phyloP scores from a whole-genome alignment of 2,329 filamentous ascomycete species.

The Claviceps sp. region DNA sequence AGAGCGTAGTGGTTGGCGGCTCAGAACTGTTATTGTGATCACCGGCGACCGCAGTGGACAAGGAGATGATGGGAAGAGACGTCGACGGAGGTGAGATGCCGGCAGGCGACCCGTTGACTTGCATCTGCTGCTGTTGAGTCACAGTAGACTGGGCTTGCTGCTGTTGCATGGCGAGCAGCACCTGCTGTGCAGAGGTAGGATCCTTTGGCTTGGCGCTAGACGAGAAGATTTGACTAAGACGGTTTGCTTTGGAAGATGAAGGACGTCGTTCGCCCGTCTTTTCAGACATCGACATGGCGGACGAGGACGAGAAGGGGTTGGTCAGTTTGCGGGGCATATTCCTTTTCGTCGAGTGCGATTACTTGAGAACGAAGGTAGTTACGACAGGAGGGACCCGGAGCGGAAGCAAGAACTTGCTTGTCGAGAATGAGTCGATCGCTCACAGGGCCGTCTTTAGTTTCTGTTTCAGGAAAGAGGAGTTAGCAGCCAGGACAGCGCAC shows the following conservation, averaged over 20 bases:
- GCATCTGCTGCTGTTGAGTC: constrained; percentile 7
- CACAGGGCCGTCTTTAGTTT: background rate
- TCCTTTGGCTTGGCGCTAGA: constrained; percentile 64
- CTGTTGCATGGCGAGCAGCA: constrained; percentile 54
- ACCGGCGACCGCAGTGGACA: constrained; percentile 73
- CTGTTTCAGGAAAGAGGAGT: constrained; percentile 1
- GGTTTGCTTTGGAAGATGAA: constrained; percentile 56
- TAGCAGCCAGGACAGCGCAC: background rate
- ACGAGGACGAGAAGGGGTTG: constrained; percentile 41
- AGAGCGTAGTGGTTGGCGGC: constrained; percentile 62
- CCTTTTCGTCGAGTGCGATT: constrained; percentile 7
- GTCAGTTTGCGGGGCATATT: constrained; percentile 47
- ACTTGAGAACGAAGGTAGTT: background rate
- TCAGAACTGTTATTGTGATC: constrained; percentile 60
- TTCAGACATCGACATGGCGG: constrained; percentile 33
- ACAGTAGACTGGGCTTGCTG: constrained; percentile 5
- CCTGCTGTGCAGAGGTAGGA: constrained; percentile 50
- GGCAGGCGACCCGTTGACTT: constrained; percentile 34
- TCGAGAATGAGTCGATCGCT: constrained; percentile 1
- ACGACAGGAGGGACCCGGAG: background rate
- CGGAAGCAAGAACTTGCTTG: background rate
- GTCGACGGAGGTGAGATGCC: constrained; percentile 59
- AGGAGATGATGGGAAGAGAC: constrained; percentile 77
- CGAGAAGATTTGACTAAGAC: constrained; percentile 72
- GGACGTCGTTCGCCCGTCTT: constrained; percentile 41